phyloP scores from a whole-genome alignment of 331 rosid genomes.

The Acacia concinna region DNA sequence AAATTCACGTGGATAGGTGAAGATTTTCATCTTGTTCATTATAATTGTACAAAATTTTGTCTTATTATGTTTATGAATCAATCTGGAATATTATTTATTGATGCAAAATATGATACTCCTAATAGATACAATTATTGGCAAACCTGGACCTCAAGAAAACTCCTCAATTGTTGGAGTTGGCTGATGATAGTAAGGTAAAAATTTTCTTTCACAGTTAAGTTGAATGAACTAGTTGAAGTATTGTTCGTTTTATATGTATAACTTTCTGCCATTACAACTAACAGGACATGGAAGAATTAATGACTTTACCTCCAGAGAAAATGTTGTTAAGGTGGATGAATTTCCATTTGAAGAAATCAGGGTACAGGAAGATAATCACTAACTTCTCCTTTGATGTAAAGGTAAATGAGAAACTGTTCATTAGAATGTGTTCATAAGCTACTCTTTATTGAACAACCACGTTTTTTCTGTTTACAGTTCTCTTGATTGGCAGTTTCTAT shows the following conservation, averaged over 20 bases:
- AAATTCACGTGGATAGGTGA: not conserved
- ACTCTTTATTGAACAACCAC: not conserved
- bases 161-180: conserved; percentile 94
- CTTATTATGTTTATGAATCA: not conserved
- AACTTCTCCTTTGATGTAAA: conserved; percentile 95
- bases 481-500: not conserved
- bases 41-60: not conserved
- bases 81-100: conserved; percentile 1
- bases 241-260: conserved; percentile 10
- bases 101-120: conserved; percentile 31
- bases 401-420: conserved; percentile 45
- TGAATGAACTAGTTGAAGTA: not conserved
- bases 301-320: conserved; percentile 94
- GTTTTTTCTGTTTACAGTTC: not conserved
- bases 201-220: conserved; percentile 8
- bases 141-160: conserved; percentile 96
- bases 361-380: conserved; percentile 67
- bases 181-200: conserved; percentile 77
- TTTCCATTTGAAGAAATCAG: conserved; percentile 87
- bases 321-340: conserved; percentile 96
- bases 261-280: conserved; percentile 29
- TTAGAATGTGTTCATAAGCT: not conserved
- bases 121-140: conserved; percentile 91
- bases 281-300: conserved; percentile 96
- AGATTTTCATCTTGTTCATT: conserved; percentile 8